Evolutionary conservation across 371 early-diverging fungal genomes (phyloP).

Genomic region (Batkoa obscura): DNA sequence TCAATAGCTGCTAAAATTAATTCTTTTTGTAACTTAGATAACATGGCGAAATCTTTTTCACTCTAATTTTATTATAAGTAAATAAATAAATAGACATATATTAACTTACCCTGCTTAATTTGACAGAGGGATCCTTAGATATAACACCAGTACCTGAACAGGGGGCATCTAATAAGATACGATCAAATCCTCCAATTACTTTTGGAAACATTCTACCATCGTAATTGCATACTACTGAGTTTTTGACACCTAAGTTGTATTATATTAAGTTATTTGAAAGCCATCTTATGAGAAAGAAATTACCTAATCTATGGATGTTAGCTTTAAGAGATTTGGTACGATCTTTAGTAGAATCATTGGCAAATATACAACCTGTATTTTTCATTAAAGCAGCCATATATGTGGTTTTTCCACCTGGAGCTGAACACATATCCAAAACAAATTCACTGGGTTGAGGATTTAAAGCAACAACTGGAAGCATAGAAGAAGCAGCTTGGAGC

Average conservation of each 20-base stretch:
- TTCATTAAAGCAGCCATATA: slow-evolving; percentile 85
- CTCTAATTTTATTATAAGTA: slow-evolving; percentile 15
- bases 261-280: background rate
- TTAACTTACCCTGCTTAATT: slow-evolving; percentile 56
- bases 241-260: slow-evolving; percentile 74
- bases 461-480: slow-evolving; percentile 94
- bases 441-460: slow-evolving; percentile 85
- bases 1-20: slow-evolving; percentile 94
- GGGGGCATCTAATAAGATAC: slow-evolving; percentile 97
- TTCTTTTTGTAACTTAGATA: slow-evolving; percentile 89
- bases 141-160: slow-evolving; percentile 99
- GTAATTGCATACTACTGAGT: slow-evolving; percentile 86
- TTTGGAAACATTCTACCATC: slow-evolving; percentile 93
- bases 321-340: slow-evolving; percentile 79
- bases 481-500: slow-evolving; percentile 96
- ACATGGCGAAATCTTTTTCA: slow-evolving; percentile 72
- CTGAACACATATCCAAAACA: slow-evolving; percentile 97
- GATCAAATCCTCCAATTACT: slow-evolving; percentile 91
- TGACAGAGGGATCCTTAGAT: slow-evolving; percentile 93
- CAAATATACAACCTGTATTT: slow-evolving; percentile 95
- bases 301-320: slow-evolving; percentile 90
- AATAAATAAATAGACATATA: background rate
- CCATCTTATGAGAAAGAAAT: no score
- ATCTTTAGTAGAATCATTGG: slow-evolving; percentile 93
- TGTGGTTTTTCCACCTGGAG: slow-evolving; percentile 99